Percentiles rank a stretch among this genome's conserved stretches.
Conservation (phyloP, 805 yeast genomes). For the Yarrowia sp. region DNA sequence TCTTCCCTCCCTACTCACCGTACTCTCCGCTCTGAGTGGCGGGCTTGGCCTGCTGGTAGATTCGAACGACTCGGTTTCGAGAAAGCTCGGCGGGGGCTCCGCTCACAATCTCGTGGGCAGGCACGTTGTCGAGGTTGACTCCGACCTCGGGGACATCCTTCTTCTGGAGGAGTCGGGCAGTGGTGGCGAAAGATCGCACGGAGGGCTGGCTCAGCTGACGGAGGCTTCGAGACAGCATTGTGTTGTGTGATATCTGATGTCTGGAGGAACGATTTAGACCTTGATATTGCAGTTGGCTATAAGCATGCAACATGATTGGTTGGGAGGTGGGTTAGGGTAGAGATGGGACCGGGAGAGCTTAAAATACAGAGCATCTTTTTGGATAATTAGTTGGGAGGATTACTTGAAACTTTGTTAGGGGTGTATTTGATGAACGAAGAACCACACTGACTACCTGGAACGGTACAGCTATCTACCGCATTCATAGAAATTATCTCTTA, state of each 20-base stretch:
- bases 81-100: slow-evolving; percentile 78
- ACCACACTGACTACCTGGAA: too few relatives aligned
- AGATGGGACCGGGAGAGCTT: slow-evolving; percentile 3
- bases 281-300: slow-evolving; percentile 18
- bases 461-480: too few relatives aligned
- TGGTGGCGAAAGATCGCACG: slow-evolving; percentile 39
- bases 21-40: slow-evolving; percentile 78
- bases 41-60: slow-evolving; percentile 75
- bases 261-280: slow-evolving; percentile 20
- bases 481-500: too few relatives aligned
- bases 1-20: slow-evolving; percentile 40
- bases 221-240: slow-evolving; percentile 39
- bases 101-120: slow-evolving; percentile 61
- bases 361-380: not conserved
- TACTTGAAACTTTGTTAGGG: not conserved
- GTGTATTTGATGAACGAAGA: not conserved
- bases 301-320: slow-evolving; percentile 30
- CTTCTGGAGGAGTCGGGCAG: slow-evolving; percentile 36
- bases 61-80: slow-evolving; percentile 72
- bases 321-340: slow-evolving; percentile 32
- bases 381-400: not conserved
- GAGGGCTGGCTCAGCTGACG: slow-evolving; percentile 39
- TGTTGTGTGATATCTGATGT: slow-evolving; percentile 38
- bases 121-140: slow-evolving; percentile 36
- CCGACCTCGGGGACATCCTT: slow-evolving; percentile 35